Base-by-base conservation (phyloP, 2,329 filamentous ascomycete species). In the Microdochium bolleyi region DNA sequence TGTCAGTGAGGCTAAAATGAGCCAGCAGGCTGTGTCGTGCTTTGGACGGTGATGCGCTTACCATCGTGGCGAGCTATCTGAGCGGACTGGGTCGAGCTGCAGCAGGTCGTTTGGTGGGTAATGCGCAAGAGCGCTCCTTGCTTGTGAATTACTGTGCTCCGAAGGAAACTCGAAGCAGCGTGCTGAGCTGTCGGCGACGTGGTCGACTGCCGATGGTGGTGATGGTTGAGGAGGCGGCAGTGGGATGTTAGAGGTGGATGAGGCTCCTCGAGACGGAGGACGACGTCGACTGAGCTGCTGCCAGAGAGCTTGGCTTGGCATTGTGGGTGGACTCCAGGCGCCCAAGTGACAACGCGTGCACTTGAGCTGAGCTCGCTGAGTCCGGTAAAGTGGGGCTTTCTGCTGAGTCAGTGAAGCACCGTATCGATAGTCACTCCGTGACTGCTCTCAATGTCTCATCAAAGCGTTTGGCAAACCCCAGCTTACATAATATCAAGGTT, bases 281-380 rank as follows among this genome's bases (percentile, higher is more conserved):
- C 41, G 41, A 46, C 41, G 41, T 46, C 41, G 41, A 46, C n/a
- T 7, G 41, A 19, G n/a, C 41, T 46, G 41, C 14, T 22, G 19
- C 27, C 30, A 37, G 16, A n/a, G 16, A 21, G 41, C 21, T 22
- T 24, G 30, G n/a, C 50, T 34, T 24, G 24, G 21, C 48, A 32
- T 48, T 2, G 44, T 32, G 30, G 38, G 32, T 51, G 37, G 49
- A 24, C 24, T 22, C 48, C 41, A 52, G 50, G 50, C 50, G 41
- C 24, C 50, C 50, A 52, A 48, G 49, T 51, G 55, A 52, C 50
- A 60, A 60, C 59, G 59, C 60, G 55, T 61, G 58, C 57, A 54
- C 51, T 52, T 41, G 52, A 50, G 44, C 25, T 50, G 50, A 34
- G 46, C 41, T 30, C 49, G 51, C 51, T 51, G 24, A 48, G 27